A percentile compares a stretch with the other conserved stretches of the same genome.
Conservation (phyloP, 78 protist species). For the Anaeramoeba flamelloides region DNA sequence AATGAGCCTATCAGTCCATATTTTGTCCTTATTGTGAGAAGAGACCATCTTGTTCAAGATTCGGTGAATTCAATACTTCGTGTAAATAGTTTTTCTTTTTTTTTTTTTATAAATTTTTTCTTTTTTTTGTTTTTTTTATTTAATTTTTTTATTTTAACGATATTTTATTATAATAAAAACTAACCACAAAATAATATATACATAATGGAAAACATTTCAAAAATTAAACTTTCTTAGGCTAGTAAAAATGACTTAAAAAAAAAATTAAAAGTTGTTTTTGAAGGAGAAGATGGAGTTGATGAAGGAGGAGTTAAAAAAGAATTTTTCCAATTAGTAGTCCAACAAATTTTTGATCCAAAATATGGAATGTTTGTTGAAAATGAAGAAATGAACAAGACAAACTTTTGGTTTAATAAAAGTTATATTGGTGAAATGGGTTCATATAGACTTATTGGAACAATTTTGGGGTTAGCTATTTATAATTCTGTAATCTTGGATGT, state of each 20-base stretch:
- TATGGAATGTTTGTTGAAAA: constrained; percentile 1
- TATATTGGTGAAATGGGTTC: constrained; percentile 18
- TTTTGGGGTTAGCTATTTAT: constrained; percentile 89
- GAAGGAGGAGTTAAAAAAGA: constrained; percentile 26
- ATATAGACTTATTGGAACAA: constrained; percentile 26
- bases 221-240: too few relatives aligned
- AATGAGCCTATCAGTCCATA: not conserved
- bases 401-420: constrained; percentile 46
- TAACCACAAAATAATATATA: too few relatives aligned
- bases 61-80: too few relatives aligned
- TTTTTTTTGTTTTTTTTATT: too few relatives aligned
- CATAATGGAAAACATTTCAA: too few relatives aligned
- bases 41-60: constrained; percentile 15
- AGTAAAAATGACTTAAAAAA: not conserved
- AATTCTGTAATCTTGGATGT: constrained; percentile 78
- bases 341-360: not conserved
- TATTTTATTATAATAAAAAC: too few relatives aligned
- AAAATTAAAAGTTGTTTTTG: constrained; percentile 10
- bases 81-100: too few relatives aligned
- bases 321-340: constrained; percentile 14
- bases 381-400: constrained; percentile 6
- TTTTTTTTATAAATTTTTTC: too few relatives aligned
- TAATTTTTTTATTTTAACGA: too few relatives aligned
- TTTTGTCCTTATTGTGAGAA: not conserved
- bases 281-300: constrained; percentile 22